Base-by-base conservation (phyloP, 164 flowering plant genomes). In the Kalanchoe fedtschenkoi region DNA sequence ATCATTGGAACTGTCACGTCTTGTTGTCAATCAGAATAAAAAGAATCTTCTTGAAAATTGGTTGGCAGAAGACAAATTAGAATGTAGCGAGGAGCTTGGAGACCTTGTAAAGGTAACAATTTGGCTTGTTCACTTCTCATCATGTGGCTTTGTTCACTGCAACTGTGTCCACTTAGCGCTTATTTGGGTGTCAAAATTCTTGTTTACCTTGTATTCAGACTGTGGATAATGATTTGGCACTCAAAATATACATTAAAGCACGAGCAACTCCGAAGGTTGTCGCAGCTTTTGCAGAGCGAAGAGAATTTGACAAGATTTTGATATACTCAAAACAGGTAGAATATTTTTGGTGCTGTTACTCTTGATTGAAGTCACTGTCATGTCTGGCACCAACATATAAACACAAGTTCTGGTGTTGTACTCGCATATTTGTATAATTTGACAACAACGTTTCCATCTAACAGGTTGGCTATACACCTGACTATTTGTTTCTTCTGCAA, bases 211-310 rank as follows among this genome's bases (percentile, higher is more conserved):
- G 6, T 44, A 65, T 42, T 51, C 69, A 95, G 99, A 95, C 99
- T 63, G 96, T 95, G 71, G 99, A 95, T 75, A 95, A 89, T 77
- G 97, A 91, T 66, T 96, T 95, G 74, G 99, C 99, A 0, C 73
- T 95, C 67, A 95, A 95, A 74, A 89, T 95, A 63, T 95, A 89
- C 62, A 95, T 95, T 42, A 95, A 95, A 80, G 99, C 99, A 32
- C 78, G 99, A 70, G 97, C 99, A 66, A 95, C 99, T 30, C 97
- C 97, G 6, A 95, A 95, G 76, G 99, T 95, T 66, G 99, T 95
- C 68, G 99, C 99, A 21, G 99, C 99, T 72, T 95, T 95, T 83
- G 99, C 99, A 53, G 99, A 95, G 68, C 72, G 97, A 32, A 82
- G 96, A 73, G 99, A 95, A 74, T 95, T 95, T 70, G 99, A 95